A percentile compares a stretch with the other conserved stretches of the same genome.
These are phyloP conservation scores for Pholiota adiposa DNA, from an alignment of 1,284 basidiomycete species.

Conservation along the genomic window DNA sequence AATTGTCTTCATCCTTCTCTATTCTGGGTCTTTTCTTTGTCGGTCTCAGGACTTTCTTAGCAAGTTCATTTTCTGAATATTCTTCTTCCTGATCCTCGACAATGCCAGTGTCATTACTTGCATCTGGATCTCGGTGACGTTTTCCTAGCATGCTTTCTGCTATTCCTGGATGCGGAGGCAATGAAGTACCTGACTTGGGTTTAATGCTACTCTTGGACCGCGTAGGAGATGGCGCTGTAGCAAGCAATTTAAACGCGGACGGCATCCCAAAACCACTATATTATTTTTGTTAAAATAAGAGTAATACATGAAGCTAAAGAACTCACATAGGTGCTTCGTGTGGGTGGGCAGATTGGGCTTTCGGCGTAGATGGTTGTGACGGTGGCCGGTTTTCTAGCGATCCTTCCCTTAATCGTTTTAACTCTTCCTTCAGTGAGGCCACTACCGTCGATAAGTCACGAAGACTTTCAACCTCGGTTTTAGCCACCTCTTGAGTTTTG, in stretches of 20 bases:
- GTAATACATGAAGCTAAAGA: neutral
- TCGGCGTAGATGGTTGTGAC: conserved; percentile 30
- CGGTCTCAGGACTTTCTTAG: conserved; percentile 42
- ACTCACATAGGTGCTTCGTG: conserved; percentile 19
- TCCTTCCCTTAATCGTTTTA: conserved; percentile 36
- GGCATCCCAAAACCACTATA: conserved; percentile 26
- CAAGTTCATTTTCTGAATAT: conserved; percentile 38
- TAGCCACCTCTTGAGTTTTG: conserved; percentile 40
- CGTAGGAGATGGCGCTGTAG: conserved; percentile 1
- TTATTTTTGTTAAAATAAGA: neutral
- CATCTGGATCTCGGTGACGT: conserved; percentile 54
- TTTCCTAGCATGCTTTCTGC: conserved; percentile 59
- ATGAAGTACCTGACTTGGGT: neutral
- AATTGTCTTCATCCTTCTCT: conserved; percentile 12
- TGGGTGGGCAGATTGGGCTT: conserved; percentile 18
- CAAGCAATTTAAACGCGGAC: conserved; percentile 15
- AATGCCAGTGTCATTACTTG: conserved; percentile 44
- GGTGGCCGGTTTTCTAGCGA: conserved; percentile 20
- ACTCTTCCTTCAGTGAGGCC: conserved; percentile 37
- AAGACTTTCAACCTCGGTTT: conserved; percentile 44
- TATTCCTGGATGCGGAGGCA: conserved; percentile 40
- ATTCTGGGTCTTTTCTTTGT: conserved; percentile 54
- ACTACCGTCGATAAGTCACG: conserved; percentile 39
- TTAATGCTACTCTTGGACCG: neutral
- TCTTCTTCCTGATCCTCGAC: conserved; percentile 45